phyloP scores from a whole-genome alignment of 2,329 filamentous ascomycete species.

The Paecilomyces sp. region DNA sequence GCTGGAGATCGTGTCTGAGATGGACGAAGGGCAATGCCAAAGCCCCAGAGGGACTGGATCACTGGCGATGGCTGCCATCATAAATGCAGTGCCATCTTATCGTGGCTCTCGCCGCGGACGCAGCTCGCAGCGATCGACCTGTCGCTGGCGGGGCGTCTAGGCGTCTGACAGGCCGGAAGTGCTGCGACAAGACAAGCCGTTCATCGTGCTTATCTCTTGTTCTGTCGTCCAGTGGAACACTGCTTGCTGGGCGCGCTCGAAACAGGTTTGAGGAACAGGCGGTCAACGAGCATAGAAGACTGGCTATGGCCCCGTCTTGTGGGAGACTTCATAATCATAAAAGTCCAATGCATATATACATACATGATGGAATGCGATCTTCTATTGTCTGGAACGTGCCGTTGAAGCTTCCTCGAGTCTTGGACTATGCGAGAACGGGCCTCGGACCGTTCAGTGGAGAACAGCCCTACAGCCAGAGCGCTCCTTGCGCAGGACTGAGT shows the following conservation, averaged over 20 bases:
- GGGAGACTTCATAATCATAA: background rate
- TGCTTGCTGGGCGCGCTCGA: background rate
- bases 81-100: background rate
- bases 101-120: background rate
- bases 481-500: background rate
- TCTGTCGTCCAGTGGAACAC: background rate
- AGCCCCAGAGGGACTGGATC: background rate
- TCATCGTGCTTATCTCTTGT: background rate
- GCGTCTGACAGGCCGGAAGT: background rate
- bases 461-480: background rate
- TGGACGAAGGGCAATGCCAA: background rate
- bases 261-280: background rate
- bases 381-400: background rate
- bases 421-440: background rate
- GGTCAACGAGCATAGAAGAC: background rate
- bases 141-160: background rate
- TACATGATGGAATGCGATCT: background rate
- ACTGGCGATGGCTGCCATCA: background rate
- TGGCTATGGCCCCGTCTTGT: background rate
- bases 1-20: background rate
- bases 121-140: background rate
- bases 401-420: background rate
- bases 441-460: background rate
- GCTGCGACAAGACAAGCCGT: background rate
- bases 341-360: background rate